Conservation (phyloP, 345 rosid genomes). For the Geranium rotundifolium region DNA sequence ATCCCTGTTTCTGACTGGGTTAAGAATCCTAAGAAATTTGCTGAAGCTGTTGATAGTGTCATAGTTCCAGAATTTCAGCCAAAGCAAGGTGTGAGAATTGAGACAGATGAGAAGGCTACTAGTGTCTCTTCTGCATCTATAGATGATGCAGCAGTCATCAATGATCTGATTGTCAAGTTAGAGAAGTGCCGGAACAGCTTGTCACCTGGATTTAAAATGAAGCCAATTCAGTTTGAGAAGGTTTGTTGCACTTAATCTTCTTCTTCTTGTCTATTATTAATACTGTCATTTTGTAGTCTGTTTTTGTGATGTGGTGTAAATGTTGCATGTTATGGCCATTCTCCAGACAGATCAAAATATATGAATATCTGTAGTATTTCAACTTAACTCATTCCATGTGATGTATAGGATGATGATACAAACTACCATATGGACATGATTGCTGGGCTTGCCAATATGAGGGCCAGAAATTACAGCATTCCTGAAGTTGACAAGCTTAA, state of each 20-base stretch:
- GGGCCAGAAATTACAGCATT: constrained; percentile 94
- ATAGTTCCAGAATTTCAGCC: constrained; percentile 89
- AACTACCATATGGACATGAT: constrained; percentile 98
- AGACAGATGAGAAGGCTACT: constrained; percentile 90
- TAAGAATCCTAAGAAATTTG: constrained; percentile 41
- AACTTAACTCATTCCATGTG: neutral
- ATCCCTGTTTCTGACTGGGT: constrained; percentile 77
- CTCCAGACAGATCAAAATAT: neutral
- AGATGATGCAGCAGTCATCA: constrained; percentile 74
- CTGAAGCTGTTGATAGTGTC: constrained; percentile 68
- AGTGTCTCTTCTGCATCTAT: constrained; percentile 57
- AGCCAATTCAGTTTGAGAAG: constrained; percentile 95
- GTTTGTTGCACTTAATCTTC: constrained; percentile 19
- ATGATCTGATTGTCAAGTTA: constrained; percentile 48
- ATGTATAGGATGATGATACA: constrained; percentile 81
- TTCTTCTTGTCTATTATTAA: no score
- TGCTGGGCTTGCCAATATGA: constrained; percentile 97
- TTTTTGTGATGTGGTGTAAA: neutral
- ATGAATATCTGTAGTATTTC: neutral
- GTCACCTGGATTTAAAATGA: constrained; percentile 62
- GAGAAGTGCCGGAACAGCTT: constrained; percentile 55
- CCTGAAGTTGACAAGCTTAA: constrained; percentile 97
- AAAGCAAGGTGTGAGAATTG: constrained; percentile 62
- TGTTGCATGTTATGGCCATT: neutral
- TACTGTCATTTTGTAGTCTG: neutral